Evolutionary conservation across 768 basidiomycete genomes (phyloP).

Genomic region (Stropharia rugosoannulata): DNA sequence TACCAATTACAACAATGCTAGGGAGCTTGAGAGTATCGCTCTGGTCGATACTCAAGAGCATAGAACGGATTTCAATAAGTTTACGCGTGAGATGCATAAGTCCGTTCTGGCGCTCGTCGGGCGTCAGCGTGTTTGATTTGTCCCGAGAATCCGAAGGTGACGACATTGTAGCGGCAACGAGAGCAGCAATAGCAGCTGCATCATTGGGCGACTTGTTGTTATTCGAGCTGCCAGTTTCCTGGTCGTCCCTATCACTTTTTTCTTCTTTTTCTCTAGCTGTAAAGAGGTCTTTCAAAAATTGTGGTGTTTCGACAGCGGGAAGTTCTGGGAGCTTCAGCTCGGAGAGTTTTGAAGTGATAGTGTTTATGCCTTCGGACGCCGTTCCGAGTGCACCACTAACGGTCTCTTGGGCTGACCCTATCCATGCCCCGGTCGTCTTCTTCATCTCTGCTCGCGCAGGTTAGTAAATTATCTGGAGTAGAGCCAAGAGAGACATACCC

Average conservation of each 20-base stretch:
- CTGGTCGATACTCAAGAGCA: slow-evolving; percentile 96
- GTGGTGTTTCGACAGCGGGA: slow-evolving; percentile 51
- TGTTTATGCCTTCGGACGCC: slow-evolving; percentile 67
- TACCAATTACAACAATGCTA: slow-evolving; percentile 97
- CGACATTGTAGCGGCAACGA: slow-evolving; percentile 76
- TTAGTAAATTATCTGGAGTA: background rate
- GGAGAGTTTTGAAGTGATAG: slow-evolving; percentile 57
- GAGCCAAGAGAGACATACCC: slow-evolving; percentile 46
- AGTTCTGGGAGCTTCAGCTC: slow-evolving; percentile 61
- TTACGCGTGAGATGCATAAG: slow-evolving; percentile 93
- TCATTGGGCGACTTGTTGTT: slow-evolving; percentile 51
- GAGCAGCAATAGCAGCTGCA: slow-evolving; percentile 65
- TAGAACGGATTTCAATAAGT: slow-evolving; percentile 92
- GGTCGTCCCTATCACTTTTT: slow-evolving; percentile 28
- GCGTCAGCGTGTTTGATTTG: slow-evolving; percentile 29
- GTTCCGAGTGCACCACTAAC: slow-evolving; percentile 71
- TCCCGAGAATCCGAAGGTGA: slow-evolving; percentile 65
- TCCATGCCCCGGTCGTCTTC: slow-evolving; percentile 66
- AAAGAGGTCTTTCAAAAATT: slow-evolving; percentile 72
- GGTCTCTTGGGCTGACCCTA: slow-evolving; percentile 62
- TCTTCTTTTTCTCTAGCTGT: slow-evolving; percentile 29
- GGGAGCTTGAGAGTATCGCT: slow-evolving; percentile 92
- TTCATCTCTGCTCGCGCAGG: slow-evolving; percentile 54
- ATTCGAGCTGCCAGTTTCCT: slow-evolving; percentile 33
- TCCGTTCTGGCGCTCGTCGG: slow-evolving; percentile 67